A percentile compares a stretch with the other conserved stretches of the same genome.
Conservation (phyloP, 78 protist species). For the Dictyostelium purpureum region DNA sequence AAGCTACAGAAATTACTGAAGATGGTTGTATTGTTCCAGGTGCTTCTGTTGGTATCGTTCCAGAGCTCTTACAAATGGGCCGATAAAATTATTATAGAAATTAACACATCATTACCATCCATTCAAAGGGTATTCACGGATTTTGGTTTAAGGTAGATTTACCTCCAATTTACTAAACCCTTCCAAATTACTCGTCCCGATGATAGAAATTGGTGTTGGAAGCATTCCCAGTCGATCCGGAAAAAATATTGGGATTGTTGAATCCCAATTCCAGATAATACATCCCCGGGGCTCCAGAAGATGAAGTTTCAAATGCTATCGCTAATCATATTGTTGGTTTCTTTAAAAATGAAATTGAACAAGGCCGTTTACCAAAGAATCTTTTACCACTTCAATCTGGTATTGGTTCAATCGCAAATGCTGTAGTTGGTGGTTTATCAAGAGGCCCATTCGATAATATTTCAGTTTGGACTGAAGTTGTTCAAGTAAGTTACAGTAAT, state of each 20-base stretch:
- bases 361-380: slow-evolving; percentile 53
- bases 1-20: slow-evolving; percentile 86
- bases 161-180: slow-evolving; percentile 64
- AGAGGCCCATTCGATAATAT: slow-evolving; percentile 55
- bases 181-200: slow-evolving; percentile 53
- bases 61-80: slow-evolving; percentile 77
- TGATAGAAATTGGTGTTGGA: slow-evolving; percentile 56
- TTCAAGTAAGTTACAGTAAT: slow-evolving; percentile 63
- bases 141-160: slow-evolving; percentile 35
- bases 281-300: slow-evolving; percentile 18
- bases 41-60: slow-evolving; percentile 80
- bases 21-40: slow-evolving; percentile 84
- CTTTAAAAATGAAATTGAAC: slow-evolving; percentile 7
- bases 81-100: slow-evolving; percentile 84
- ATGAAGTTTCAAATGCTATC: slow-evolving; percentile 19
- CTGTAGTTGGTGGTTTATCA: slow-evolving; percentile 60
- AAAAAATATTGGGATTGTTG: slow-evolving; percentile 65
- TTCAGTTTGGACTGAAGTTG: slow-evolving; percentile 70
- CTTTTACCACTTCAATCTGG: slow-evolving; percentile 59
- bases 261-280: slow-evolving; percentile 57
- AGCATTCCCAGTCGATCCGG: slow-evolving; percentile 43
- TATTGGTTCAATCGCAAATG: slow-evolving; percentile 64
- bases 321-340: slow-evolving; percentile 42
- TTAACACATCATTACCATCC: slow-evolving; percentile 86
- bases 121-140: slow-evolving; percentile 83